phyloP scores from a whole-genome alignment of 805 yeast genomes.

The Kodamaea jinghongensis region DNA sequence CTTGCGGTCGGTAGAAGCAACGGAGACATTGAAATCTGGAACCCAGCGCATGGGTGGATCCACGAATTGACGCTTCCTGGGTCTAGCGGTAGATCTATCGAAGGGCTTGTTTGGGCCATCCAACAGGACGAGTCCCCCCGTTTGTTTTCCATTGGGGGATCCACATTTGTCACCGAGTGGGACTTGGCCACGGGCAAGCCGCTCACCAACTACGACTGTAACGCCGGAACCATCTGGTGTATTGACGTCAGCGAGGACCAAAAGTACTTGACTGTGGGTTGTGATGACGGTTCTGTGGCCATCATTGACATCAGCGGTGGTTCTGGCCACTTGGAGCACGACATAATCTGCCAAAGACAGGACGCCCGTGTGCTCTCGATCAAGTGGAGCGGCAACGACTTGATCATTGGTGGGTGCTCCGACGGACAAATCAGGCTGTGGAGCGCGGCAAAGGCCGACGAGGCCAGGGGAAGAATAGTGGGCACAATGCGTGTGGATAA shows the following conservation, averaged over 20 bases:
- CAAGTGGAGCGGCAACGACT: conserved; percentile 66
- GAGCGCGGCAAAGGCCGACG: conserved; percentile 44
- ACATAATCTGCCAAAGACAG: conserved; percentile 73
- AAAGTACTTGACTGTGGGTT: conserved; percentile 76
- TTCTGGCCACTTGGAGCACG: conserved; percentile 76
- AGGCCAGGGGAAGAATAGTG: conserved; percentile 62
- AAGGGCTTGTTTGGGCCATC: conserved; percentile 80
- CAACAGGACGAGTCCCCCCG: conserved; percentile 52
- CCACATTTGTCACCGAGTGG: conserved; percentile 92
- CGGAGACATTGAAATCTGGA: conserved; percentile 96
- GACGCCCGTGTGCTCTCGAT: conserved; percentile 76
- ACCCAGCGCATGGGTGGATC: conserved; percentile 77
- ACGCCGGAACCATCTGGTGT: conserved; percentile 94
- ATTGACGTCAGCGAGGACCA: conserved; percentile 62
- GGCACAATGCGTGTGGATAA: conserved; percentile 92
- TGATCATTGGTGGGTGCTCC: conserved; percentile 89
- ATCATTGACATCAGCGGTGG: conserved; percentile 85
- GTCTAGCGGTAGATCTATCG: conserved; percentile 79
- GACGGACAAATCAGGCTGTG: conserved; percentile 90
- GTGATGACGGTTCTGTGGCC: conserved; percentile 92
- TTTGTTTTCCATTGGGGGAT: conserved; percentile 91
- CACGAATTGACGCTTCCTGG: conserved; percentile 74
- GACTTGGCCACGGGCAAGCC: conserved; percentile 73
- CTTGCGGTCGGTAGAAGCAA: conserved; percentile 90
- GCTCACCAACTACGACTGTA: conserved; percentile 74